A percentile compares a stretch with the other conserved stretches of the same genome.
These are phyloP conservation scores for Herpotrichia juniperi DNA, from an alignment of 2,329 filamentous ascomycete species.

Conservation along the genomic window DNA sequence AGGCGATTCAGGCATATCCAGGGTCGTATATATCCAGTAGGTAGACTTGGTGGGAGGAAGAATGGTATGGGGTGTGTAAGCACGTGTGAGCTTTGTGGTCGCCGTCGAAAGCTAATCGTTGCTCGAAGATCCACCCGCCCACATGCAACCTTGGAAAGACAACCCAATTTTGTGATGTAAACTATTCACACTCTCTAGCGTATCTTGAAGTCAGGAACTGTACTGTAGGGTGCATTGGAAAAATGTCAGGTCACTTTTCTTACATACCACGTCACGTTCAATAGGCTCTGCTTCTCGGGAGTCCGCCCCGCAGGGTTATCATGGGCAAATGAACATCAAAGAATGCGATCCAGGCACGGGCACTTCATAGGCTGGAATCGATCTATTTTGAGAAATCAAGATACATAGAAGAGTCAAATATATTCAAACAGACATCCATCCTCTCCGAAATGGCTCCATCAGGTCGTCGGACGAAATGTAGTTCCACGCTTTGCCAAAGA, in stretches of 20 bases:
- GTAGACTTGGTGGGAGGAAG: neutral
- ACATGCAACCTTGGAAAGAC: neutral
- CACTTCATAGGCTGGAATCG: slow-evolving; percentile 6
- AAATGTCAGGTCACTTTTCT: neutral
- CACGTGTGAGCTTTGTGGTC: slow-evolving; percentile 1
- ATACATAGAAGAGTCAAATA: neutral
- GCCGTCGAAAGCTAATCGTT: neutral
- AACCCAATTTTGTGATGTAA: neutral
- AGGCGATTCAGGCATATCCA: slow-evolving; percentile 30
- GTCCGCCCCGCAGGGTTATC: slow-evolving; percentile 2
- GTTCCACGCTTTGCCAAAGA: neutral
- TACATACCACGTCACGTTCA: neutral
- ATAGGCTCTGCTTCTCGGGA: neutral
- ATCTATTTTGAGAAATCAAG: slow-evolving; percentile 4
- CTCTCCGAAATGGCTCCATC: neutral
- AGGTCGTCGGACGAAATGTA: neutral
- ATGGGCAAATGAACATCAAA: slow-evolving; percentile 3
- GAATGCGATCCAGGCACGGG: slow-evolving; percentile 6
- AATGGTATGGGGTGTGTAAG: neutral
- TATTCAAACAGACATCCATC: neutral
- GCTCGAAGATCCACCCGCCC: slow-evolving; percentile 4
- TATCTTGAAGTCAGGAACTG: too few species aligned
- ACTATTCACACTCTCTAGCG: neutral
- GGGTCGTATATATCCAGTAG: neutral
- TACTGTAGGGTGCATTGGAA: neutral